A percentile compares a stretch with the other conserved stretches of the same genome.
phyloP scores from a whole-genome alignment of 495 filamentous ascomycete species.

The Hypoxylon lenormandii region DNA sequence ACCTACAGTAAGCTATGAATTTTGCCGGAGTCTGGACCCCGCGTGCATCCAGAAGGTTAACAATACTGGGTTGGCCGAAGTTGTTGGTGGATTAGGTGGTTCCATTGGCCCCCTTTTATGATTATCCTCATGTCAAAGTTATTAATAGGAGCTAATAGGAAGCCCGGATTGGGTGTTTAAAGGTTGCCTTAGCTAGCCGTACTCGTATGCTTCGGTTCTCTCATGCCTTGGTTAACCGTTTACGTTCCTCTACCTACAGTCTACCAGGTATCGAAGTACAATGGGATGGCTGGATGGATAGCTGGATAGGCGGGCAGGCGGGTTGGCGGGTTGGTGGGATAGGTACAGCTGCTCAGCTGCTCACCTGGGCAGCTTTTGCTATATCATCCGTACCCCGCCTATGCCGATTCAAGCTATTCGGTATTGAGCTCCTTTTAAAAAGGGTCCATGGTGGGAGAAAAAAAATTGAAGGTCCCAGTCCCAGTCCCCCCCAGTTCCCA shows the following conservation, averaged over 20 bases:
- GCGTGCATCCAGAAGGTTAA: conserved; percentile 29
- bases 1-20: conserved; percentile 24
- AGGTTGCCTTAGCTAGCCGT: conserved; percentile 37
- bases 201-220: conserved; percentile 33
- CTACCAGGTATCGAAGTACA: background rate
- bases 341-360: background rate
- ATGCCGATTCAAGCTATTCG: background rate
- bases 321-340: too few relatives aligned
- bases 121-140: conserved; percentile 30
- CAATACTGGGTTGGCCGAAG: conserved; percentile 22
- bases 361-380: too few relatives aligned
- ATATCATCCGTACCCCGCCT: conserved; percentile 4
- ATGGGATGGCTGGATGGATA: too few relatives aligned
- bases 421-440: background rate
- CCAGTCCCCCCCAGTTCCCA: too few relatives aligned
- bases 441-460: background rate
- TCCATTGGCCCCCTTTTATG: conserved; percentile 2
- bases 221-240: conserved; percentile 38
- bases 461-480: background rate
- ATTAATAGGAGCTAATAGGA: conserved; percentile 29
- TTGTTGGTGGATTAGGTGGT: background rate
- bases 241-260: conserved; percentile 1
- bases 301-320: too few relatives aligned
- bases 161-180: background rate
- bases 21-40: conserved; percentile 33